Evolutionary conservation across 176 grass and related monocot species (phyloP), one percentile per base, ranked within the genome.

Genomic region (maize (Zea mays)): DNA sequence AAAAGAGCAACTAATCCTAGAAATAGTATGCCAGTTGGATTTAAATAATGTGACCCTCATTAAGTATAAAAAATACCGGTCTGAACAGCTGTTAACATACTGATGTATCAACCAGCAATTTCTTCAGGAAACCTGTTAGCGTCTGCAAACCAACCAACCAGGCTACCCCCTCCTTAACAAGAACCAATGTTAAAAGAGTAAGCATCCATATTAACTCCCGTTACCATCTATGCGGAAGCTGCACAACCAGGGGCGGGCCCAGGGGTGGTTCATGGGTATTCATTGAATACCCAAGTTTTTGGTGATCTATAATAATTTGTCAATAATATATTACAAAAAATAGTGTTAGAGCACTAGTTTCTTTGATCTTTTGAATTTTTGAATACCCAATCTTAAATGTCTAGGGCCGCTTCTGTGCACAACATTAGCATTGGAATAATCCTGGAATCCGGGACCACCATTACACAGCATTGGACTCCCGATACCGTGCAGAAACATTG

Each of bases 1-100:
- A 48, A 83, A 83, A 37, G 21, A 62, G 17, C 42, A 38, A 75
- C 4, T 46, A 75, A 11, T 52, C 48, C 38, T 58, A 58, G 40
- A 46, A 75, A 75, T 47, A 65, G 10, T 59, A 47, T 67, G 60
- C 17, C 43, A 70, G 41, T 16, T 60, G 15, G 42, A 10, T 45
- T 35, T 46, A 71, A 47, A 84, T 13, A 51, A 17, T 11, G 17
- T 1, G 17, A 50, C 61, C 27, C 40, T 14, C 16, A n/a, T 7
- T n/a, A 49, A 50, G 43, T 16, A 8, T 27, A 27, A 42, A 75
- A 48, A 67, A 27, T 17, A 5, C 14, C n/a, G 42, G 33, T 70
- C 47, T 4, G 20, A 51, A 62, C 8, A 61, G 43, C 35, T 35
- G 19, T 10, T 38, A 77, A 51, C 10, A 21, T 62, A 19, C 65